Evolutionary conservation across 148 eudicot species (phyloP), one percentile per base, ranked within the genome.

Genomic region (Silene latifolia): DNA sequence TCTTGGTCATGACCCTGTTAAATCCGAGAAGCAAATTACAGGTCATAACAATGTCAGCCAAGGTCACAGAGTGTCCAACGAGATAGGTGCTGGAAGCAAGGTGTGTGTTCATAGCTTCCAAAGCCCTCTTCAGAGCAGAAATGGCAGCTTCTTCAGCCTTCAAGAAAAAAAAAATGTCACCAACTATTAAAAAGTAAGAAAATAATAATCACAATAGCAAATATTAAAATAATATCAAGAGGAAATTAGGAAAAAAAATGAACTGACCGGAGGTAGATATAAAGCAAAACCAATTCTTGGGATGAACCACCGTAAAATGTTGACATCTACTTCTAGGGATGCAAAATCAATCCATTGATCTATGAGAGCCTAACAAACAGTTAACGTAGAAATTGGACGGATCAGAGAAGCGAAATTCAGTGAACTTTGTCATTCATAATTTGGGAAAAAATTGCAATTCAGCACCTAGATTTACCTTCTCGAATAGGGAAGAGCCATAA

Each of bases 331-430:
- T 82, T 87, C 93, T 63, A 82, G 24, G 72, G 93, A 63, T 5
- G 93, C 75, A 78, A 87, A 89, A 77, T 89, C 93, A 79, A 84
- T 89, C 93, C 93, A 87, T 44, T 89, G 93, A 57, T 89, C 93
- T 29, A 89, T 72, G 27, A 24, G 89, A 48, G 82, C 93, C 90
- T 89, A 66, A 11, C 11, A 73, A 59, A 44, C 8, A 73, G 20
- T 15, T 20, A 5, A 13, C 18, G 17, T 51, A 51, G 56, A 1
- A 51, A 51, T 12, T 12, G 4, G 56, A 51, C 56, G 13, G 18
- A 51, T 51, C 56, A 51, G 56, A 51, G 56, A 51, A 51, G 56
- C 56, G 56, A 51, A 11, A 51, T 51, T 13, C 2, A 62, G 44
- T 39, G 44, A 39, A 39, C 44, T 39, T 39, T 39, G 9, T 7